A percentile compares a stretch with the other conserved stretches of the same genome.
Conservation (phyloP, 352 stramenopile genomes). For the Phytopythium boreale region DNA sequence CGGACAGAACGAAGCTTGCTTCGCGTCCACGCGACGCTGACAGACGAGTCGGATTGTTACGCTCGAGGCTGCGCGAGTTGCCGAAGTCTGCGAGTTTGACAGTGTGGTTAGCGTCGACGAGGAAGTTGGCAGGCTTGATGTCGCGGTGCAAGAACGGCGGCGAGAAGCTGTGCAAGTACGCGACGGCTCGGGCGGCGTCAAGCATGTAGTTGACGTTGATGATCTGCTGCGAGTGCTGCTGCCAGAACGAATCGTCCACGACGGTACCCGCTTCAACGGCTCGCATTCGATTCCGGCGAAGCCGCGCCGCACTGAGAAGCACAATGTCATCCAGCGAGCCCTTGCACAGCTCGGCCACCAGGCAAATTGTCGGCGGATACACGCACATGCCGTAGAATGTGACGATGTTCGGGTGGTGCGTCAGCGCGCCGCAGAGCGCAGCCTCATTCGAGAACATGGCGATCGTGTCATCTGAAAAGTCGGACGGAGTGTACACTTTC, state of each 20-base stretch:
- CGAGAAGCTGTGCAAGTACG: constrained; percentile 75
- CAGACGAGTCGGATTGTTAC: not conserved
- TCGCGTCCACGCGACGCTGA: constrained; percentile 1
- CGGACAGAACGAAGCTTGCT: not conserved
- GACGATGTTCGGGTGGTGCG: constrained; percentile 60
- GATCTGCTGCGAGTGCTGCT: constrained; percentile 33
- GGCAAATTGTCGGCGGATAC: constrained; percentile 62
- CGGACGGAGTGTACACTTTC: constrained; percentile 57
- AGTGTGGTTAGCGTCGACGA: constrained; percentile 48
- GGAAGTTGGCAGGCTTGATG: constrained; percentile 81
- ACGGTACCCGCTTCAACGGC: not conserved
- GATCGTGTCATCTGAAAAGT: constrained; percentile 54
- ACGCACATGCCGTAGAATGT: constrained; percentile 63
- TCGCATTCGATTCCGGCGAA: constrained; percentile 5
- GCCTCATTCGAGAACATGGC: constrained; percentile 56
- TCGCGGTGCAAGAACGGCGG: constrained; percentile 68
- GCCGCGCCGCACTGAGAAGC: not conserved
- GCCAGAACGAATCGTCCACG: not conserved
- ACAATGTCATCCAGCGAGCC: constrained; percentile 50
- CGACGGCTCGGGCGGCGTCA: constrained; percentile 52
- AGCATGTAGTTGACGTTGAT: constrained; percentile 67
- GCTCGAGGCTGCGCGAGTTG: constrained; percentile 36
- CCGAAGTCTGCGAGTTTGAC: constrained; percentile 87
- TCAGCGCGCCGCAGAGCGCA: constrained; percentile 35
- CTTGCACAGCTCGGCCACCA: constrained; percentile 74